Evolutionary conservation across 2,329 filamentous ascomycete species (phyloP).

Genomic region (Cercospora citrullina): DNA sequence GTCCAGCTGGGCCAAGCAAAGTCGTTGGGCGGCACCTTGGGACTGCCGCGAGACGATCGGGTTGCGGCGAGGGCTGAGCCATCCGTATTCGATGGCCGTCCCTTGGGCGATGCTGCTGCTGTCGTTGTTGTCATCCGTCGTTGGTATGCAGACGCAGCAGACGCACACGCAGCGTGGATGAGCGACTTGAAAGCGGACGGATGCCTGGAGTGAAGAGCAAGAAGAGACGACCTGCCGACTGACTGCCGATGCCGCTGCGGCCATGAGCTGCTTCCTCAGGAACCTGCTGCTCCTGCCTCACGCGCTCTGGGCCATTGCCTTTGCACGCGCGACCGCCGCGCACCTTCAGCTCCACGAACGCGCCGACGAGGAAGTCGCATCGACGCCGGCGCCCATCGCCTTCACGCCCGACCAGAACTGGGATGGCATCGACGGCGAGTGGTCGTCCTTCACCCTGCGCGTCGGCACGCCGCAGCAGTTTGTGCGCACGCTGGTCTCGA

Average conservation of each 20-base stretch:
- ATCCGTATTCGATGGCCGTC: not conserved
- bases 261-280: constrained; percentile 18
- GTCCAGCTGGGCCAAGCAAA: not conserved
- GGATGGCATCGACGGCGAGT: constrained; percentile 67
- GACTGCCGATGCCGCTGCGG: not conserved
- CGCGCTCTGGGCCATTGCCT: constrained; percentile 26
- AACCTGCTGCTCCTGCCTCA: constrained; percentile 28
- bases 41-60: not conserved
- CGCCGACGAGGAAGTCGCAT: constrained; percentile 17
- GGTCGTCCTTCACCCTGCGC: constrained; percentile 68
- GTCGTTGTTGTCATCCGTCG: not conserved
- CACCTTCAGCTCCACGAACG: constrained; percentile 14
- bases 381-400: constrained; percentile 32
- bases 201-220: not conserved
- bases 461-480: constrained; percentile 56
- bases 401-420: constrained; percentile 36
- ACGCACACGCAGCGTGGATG: not conserved
- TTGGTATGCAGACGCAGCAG: not conserved
- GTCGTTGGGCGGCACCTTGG: not conserved
- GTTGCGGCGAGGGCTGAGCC: not conserved
- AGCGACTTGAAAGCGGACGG: not conserved
- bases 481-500: constrained; percentile 63
- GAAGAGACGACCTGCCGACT: not conserved
- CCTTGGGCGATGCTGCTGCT: not conserved
- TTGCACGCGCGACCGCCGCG: constrained; percentile 14